Evolutionary conservation across 768 basidiomycete genomes (phyloP), one percentile per base, ranked within the genome.

Genomic region (Phanerochaete sordida): DNA sequence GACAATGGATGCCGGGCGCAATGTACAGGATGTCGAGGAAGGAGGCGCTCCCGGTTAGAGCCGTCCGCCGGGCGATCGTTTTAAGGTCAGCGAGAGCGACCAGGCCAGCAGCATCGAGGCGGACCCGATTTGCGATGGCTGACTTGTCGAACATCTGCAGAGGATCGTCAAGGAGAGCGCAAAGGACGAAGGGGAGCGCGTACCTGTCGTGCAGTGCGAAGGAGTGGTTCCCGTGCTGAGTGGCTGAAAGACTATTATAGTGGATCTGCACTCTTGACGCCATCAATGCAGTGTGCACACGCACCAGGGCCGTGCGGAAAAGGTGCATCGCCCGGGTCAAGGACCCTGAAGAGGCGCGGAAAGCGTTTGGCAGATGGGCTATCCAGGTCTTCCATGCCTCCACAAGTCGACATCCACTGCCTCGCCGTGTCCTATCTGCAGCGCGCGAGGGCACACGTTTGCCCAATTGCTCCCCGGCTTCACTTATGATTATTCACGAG

Each of bases 71-170:
- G 12, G 44, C 21, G 49, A 62, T 58, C 8, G 60, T 57, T n/a
- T 46, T 26, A 6, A 62, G 50, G 31, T 58, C 60, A 6, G 60
- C 60, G 48, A 62, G 60, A 23, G 60, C 60, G 8, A 62, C 31
- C 19, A 62, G 56, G 26, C 60, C 60, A 3, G 56, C 55, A 26
- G 60, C 44, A n/a, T 62, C 60, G 23, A 62, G 60, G 26, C 19
- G 16, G 28, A 56, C 9, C 11, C 55, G 23, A 2, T 30, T 15
- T 21, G 13, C 39, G 21, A 47, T 39, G 24, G 49, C 30, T 3
- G 28, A 12, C n/a, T n/a, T 31, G 30, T 51, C 16, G 21, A 51
- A 51, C 50, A 51, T 51, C 50, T 51, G 30, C 50, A 51, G 26
- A 31, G 48, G 30, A 24, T 26, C 30, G 48, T 43, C 19, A 43